phyloP scores from a whole-genome alignment of 306 rosid genomes.

The Cicer chorassanicum region DNA sequence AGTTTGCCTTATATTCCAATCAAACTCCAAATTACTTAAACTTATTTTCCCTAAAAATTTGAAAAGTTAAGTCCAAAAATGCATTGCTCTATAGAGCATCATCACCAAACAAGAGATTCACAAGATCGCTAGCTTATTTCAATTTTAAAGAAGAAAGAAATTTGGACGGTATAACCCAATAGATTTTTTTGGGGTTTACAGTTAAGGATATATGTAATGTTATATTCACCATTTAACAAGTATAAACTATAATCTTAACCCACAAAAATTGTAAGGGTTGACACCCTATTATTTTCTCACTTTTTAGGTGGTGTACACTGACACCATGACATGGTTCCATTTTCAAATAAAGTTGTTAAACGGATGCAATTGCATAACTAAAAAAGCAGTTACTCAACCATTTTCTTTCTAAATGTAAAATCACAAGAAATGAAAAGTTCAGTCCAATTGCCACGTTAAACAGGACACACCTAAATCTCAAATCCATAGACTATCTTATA shows the following conservation, averaged over 20 bases:
- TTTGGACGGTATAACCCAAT: too few species aligned
- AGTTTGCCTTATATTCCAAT: too few species aligned
- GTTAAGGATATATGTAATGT: too few species aligned
- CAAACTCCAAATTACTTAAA: too few species aligned
- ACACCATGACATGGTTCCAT: background rate
- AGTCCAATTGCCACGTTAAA: slow-evolving; percentile 13
- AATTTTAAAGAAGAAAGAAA: too few species aligned
- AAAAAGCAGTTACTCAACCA: background rate
- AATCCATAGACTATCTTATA: background rate
- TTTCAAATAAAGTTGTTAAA: background rate
- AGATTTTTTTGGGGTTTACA: too few species aligned
- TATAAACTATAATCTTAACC: too few species aligned
- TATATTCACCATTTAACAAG: too few species aligned
- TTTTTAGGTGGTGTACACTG: background rate
- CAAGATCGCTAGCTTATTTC: background rate
- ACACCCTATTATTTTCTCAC: background rate
- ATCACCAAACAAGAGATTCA: background rate
- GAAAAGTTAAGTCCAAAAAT: too few species aligned
- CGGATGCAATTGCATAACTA: background rate
- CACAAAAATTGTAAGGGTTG: too few species aligned
- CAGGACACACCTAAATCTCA: slow-evolving; percentile 5
- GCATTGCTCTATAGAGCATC: too few species aligned
- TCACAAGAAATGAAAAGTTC: slow-evolving; percentile 3
- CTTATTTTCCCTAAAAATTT: too few species aligned
- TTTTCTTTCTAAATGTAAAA: slow-evolving; percentile 7